A percentile compares a stretch with the other conserved stretches of the same genome.
These are phyloP conservation scores for Geotrichum cucujoidarum DNA, from an alignment of 1,139 yeast species.

Conservation along the genomic window DNA sequence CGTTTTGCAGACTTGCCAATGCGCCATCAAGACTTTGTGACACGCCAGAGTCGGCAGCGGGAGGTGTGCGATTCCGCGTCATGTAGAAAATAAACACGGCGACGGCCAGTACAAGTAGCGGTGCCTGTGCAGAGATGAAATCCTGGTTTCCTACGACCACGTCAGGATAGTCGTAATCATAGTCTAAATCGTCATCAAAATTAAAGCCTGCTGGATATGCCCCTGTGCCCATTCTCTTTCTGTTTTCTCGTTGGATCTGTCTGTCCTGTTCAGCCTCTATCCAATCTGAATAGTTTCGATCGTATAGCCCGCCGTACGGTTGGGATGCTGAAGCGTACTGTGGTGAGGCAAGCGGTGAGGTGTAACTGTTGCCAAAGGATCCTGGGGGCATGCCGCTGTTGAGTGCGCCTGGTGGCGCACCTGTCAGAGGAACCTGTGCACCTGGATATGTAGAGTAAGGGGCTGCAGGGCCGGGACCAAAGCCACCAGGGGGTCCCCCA, in stretches of 20 bases:
- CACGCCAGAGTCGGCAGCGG: not conserved
- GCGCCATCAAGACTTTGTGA: not conserved
- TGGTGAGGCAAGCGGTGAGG: too few relatives aligned
- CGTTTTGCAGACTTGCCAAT: not conserved
- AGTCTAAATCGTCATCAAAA: not conserved
- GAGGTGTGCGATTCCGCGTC: not conserved
- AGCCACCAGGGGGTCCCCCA: too few relatives aligned
- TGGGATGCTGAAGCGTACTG: too few relatives aligned
- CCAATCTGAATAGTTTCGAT: not conserved
- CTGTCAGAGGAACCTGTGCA: too few relatives aligned
- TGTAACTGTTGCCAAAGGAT: too few relatives aligned
- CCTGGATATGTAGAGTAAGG: too few relatives aligned
- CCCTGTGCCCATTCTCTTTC: not conserved
- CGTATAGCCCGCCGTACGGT: too few relatives aligned
- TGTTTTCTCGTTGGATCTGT: not conserved
- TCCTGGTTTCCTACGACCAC: not conserved
- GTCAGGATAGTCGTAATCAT: not conserved
- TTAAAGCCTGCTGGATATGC: slow-evolving; percentile 2
- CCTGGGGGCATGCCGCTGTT: too few relatives aligned
- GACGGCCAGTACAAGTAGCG: slow-evolving; percentile 4
- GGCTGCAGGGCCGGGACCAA: too few relatives aligned
- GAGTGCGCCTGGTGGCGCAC: too few relatives aligned
- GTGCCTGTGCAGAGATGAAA: slow-evolving; percentile 6
- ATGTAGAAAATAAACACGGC: slow-evolving; percentile 3
- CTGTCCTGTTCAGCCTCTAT: not conserved